A percentile compares a stretch with the other conserved stretches of the same genome.
Conservation (phyloP, 495 filamentous ascomycete genomes). For the Xylaria bambusicola region DNA sequence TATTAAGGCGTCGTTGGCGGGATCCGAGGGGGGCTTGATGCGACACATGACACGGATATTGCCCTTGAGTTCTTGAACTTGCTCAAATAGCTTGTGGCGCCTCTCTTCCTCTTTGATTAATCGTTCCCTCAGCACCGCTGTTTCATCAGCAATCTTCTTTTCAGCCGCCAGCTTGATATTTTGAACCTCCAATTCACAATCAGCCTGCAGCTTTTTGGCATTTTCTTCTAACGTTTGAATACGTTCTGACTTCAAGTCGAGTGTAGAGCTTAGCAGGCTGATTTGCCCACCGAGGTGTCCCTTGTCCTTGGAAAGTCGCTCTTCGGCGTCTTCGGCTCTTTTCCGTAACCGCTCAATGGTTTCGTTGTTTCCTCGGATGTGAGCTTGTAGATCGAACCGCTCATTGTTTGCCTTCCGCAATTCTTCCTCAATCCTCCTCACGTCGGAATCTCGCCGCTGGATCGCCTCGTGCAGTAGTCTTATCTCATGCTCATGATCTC, state of each 20-base stretch:
- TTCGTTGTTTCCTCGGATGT: slow-evolving; percentile 31
- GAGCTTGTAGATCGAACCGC: slow-evolving; percentile 24
- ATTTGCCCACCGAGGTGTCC: slow-evolving; percentile 37
- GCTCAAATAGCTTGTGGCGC: slow-evolving; percentile 90
- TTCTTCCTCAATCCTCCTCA: slow-evolving; percentile 24
- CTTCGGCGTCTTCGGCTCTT: slow-evolving; percentile 34
- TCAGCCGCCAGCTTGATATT: slow-evolving; percentile 35
- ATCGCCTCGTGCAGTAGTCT: slow-evolving; percentile 25
- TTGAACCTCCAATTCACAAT: slow-evolving; percentile 38
- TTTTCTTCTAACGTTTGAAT: slow-evolving; percentile 63
- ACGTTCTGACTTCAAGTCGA: slow-evolving; percentile 38
- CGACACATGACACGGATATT: slow-evolving; percentile 99
- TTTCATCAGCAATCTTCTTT: slow-evolving; percentile 33
- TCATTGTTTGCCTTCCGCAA: slow-evolving; percentile 25
- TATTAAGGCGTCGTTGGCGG: slow-evolving; percentile 29
- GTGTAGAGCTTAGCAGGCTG: slow-evolving; percentile 29
- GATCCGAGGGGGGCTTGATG: slow-evolving; percentile 75
- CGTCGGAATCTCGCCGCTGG: slow-evolving; percentile 22
- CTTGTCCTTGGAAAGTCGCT: slow-evolving; percentile 36
- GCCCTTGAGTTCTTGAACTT: slow-evolving; percentile 97
- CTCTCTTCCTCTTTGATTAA: slow-evolving; percentile 89
- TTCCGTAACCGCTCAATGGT: slow-evolving; percentile 35
- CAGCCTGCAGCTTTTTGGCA: slow-evolving; percentile 61
- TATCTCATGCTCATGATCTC: slow-evolving; percentile 33
- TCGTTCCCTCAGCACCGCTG: slow-evolving; percentile 62